Base-by-base conservation (phyloP, 495 filamentous ascomycete genomes). In the Chaetomium fimeti region DNA sequence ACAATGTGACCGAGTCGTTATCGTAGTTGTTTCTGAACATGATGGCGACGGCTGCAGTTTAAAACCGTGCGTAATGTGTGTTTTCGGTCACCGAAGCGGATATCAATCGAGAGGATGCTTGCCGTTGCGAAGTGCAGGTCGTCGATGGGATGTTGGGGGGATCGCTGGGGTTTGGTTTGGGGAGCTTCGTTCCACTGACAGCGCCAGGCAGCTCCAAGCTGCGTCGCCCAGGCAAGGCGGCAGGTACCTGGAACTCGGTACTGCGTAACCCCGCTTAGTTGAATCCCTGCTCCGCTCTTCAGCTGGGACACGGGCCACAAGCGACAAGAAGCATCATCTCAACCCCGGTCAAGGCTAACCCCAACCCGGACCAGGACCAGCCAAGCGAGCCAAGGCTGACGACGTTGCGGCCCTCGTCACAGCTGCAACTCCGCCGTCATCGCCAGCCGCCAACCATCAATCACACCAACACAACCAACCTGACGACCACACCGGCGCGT, bases 1-100 rank as follows among this genome's bases (percentile, higher is more conserved):
- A 97, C 93, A 98, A 98, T 81, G 94, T 98, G 79, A 98, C 93
- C 40, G 92, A 93, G 82, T 98, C 94, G 85, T 98, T 98, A 81
- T 98, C 94, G 84, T 98, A 98, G 80, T 98, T 97, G 83, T 98
- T 98, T 80, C 94, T 86, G 83, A 98, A 98, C 94, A 98, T 98
- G 64, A 74, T 87, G 80, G 63, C 67, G 58, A 48, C 36, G 42
- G 7, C 20, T 55, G 57, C 15, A 38, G 20, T 12, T 38, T 32
- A 60, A 16, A 32, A 43, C 52, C 3, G 13, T 40, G 38, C 2
- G 52, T 24, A 13, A 32, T 36, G 27, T 11, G 24, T 27, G 3
- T 47, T 24, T 36, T 36, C 32, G 11, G 36, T 28, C 20, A 47
- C 45, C 53, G 18, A 27, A 20, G 20, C 2, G 42, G 52, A 20